Evolutionary conservation across 179 eudicot genomes (phyloP), one percentile per base, ranked within the genome.

Genomic region (Silene vulgaris): DNA sequence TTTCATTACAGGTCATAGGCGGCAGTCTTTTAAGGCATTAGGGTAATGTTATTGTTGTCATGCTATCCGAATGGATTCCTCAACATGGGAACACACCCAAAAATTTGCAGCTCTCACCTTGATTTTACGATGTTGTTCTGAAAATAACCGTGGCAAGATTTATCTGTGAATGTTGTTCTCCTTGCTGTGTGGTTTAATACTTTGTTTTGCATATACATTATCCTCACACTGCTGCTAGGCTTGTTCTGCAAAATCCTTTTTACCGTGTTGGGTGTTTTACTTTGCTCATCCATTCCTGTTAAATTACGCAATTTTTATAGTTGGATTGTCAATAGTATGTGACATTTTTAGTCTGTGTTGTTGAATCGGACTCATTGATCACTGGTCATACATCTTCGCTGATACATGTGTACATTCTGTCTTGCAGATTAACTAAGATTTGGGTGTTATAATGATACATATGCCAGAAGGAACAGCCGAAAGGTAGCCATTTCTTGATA

Each of bases 401-500:
- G 74, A 82, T 75, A 40, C 21, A 12, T 72, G 7, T 9, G 14
- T 68, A 73, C 0, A 37, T 79, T 20, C 48, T 32, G 9, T 35
- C 13, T 69, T 72, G 77, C 85, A 82, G 85, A 61, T 71, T 72
- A 68, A 37, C 35, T 45, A 72, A 67, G 40, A 17, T 17, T 17
- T 17, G 37, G 69, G 5, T 57, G 74, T 1, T 71, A 16, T 37
- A 70, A 20, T 52, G 73, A 20, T 69, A 64, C 40, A 29, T 37
- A 52, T 75, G 74, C 65, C 35, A 71, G 60, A 45, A 61, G 35
- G 14, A 11, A 19, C 9, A 29, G 65, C 70, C 20, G 67, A 77
- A 65, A 67, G 77, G 64, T 77, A 63, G 56, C 32, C 35, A 29
- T 20, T 63, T 74, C 21, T 50, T n/a, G 21, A n/a, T 32, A 4